These are phyloP conservation scores for Dactylellina sp. DNA, from an alignment of 2,329 filamentous ascomycete species.

Conservation along the genomic window DNA sequence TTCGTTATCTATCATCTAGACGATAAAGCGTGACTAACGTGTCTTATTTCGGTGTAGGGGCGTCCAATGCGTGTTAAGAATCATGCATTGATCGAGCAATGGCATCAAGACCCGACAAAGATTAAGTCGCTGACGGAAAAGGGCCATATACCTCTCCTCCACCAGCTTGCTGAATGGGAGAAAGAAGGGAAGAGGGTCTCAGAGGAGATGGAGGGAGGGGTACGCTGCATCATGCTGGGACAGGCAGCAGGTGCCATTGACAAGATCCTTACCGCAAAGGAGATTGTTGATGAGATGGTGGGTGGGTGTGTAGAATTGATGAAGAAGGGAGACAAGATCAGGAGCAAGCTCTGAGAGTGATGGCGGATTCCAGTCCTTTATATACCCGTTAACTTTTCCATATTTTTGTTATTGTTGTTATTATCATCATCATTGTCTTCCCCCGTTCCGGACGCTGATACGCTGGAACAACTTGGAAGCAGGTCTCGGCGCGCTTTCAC, in stretches of 20 bases:
- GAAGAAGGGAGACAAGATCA: conserved; percentile 38
- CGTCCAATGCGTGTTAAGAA: conserved; percentile 81
- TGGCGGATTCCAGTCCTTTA: background rate
- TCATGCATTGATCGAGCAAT: conserved; percentile 84
- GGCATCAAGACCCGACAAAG: conserved; percentile 80
- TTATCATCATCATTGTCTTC: too few relatives aligned
- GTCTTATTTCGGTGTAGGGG: conserved; percentile 67
- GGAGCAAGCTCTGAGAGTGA: conserved; percentile 38
- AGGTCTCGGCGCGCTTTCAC: too few relatives aligned
- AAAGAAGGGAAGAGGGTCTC: conserved; percentile 78
- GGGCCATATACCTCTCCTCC: conserved; percentile 78
- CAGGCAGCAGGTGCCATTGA: conserved; percentile 84
- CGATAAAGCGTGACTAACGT: background rate
- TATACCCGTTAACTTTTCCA: background rate
- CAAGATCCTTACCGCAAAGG: conserved; percentile 81
- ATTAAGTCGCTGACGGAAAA: conserved; percentile 79
- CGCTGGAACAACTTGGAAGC: too few relatives aligned
- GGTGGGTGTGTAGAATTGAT: conserved; percentile 77
- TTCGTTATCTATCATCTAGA: background rate
- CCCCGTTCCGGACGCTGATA: too few relatives aligned
- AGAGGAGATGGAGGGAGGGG: conserved; percentile 76
- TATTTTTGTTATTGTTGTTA: background rate
- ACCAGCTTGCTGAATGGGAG: conserved; percentile 18
- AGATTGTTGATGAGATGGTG: conserved; percentile 92
- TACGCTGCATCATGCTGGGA: conserved; percentile 89